These are phyloP conservation scores for Oenanthe sinensis DNA, from an alignment of 129 eudicot genomes.

Conservation along the genomic window DNA sequence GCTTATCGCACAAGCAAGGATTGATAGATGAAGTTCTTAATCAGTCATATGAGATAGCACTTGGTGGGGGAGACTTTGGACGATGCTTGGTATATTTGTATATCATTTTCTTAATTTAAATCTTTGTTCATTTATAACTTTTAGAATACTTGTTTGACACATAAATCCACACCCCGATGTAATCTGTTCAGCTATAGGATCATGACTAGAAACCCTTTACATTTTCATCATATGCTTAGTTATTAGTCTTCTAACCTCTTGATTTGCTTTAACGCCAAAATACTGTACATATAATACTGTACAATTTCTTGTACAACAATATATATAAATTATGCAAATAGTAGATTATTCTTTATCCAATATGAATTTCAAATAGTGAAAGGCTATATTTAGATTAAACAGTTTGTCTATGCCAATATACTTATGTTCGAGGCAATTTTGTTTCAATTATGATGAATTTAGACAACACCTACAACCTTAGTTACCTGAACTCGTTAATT, in stretches of 20 bases:
- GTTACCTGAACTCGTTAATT: too few species aligned
- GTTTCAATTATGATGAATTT: background rate
- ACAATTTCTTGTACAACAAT: background rate
- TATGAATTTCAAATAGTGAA: background rate
- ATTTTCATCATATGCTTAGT: background rate
- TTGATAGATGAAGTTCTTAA: conserved; percentile 52
- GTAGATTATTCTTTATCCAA: background rate
- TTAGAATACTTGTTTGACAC: background rate
- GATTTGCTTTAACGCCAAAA: background rate
- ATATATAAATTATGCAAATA: background rate
- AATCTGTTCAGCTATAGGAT: background rate
- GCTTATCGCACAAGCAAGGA: conserved; percentile 62
- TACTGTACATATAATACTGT: background rate
- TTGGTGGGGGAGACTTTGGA: conserved; percentile 67
- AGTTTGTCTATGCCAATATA: background rate
- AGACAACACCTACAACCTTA: background rate
- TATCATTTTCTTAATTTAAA: background rate
- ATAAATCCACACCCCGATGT: background rate
- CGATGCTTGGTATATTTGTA: conserved; percentile 51
- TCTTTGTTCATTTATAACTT: background rate
- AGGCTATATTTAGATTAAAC: background rate
- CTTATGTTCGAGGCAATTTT: background rate
- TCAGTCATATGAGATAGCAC: conserved; percentile 64
- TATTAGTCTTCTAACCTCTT: background rate
- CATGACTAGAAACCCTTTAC: background rate